Base-by-base conservation (phyloP, 441 rosid species). In the Arabidopsis lyrata region DNA sequence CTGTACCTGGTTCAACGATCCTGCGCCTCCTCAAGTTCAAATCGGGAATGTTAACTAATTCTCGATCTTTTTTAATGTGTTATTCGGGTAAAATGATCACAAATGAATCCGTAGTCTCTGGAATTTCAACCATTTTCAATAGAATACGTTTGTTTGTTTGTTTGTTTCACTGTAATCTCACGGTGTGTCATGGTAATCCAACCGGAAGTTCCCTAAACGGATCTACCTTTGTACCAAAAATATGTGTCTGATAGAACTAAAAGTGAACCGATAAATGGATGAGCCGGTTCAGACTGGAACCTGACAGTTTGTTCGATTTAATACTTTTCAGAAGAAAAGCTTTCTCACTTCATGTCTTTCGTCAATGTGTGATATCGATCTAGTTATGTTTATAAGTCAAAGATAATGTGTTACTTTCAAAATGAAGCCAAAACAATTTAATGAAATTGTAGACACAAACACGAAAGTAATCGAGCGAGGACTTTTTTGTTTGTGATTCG, bases 41-140 rank as follows among this genome's bases (percentile, higher is more conserved):
- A 18, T 39, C 24, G 6, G 14, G 38, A 55, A 65, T 34, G 11
- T 57, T 49, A 52, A 65, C 68, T 8, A 32, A 58, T 10, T 44
- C 47, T 42, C 53, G 13, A 59, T 77, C 53, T 27, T 53, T 63
- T 48, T 18, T 27, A 56, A 49, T 63, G 56, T 70, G 50, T 62
- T 55, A 5, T 76, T 63, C 3, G 32, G 39, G 41, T 63, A 29
- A 48, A 7, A 48, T 38, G 47, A 63, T 49, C 41, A 39, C 66
- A 49, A 5, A 49, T 48, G 67, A 39, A 70, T 58, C 59, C 70
- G 67, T 49, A 39, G 50, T n/a, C 72, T 48, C 63, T 50, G 41
- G 50, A 63, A 63, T 47, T 49, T 42, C 44, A 48, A 48, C 15
- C 58, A 11, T 55, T 76, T 70, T 47, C 54, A 55, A 31, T 31